Evolutionary conservation across 345 rosid species (phyloP).

Genomic region (rapeseed (Brassica napus)): Da-Ae NC_063436.1:12248501-12249000

Average conservation of each 20-base stretch:
- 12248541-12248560: not conserved
- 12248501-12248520: not conserved
- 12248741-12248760: not conserved
- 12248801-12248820: not conserved
- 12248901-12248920: not conserved
- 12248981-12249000: not conserved
- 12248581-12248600: not conserved
- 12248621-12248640: not conserved
- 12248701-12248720: slow-evolving; percentile 13
- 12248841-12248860: not conserved
- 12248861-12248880: not conserved
- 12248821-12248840: not conserved
- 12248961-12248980: not conserved
- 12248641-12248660: not conserved
- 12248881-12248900: not conserved
- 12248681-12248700: not conserved
- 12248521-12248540: not conserved
- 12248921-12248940: not conserved
- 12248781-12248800: not conserved
- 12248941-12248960: not conserved
- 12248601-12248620: not conserved
- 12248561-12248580: not conserved
- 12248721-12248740: not conserved
- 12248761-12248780: slow-evolving; percentile 11
- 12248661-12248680: not conserved